Conservation (phyloP, 345 rosid genomes). For the Moringa oleifera region DNA sequence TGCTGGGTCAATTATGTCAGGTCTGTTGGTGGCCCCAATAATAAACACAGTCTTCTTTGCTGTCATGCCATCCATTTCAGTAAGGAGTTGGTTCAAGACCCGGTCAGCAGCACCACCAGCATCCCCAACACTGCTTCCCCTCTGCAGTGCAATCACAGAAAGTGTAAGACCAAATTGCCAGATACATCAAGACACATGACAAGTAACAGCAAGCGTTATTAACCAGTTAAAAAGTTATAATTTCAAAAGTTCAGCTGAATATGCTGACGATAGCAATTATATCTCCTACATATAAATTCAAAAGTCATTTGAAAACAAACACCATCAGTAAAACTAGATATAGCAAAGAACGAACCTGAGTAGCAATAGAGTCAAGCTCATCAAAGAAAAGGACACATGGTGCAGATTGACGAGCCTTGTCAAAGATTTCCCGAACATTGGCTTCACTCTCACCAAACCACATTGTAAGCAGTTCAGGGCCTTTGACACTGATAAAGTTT, state of each 20-base stretch:
- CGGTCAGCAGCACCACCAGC: slow-evolving; percentile 71
- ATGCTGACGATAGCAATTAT: background rate
- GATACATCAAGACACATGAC: background rate
- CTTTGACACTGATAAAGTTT: slow-evolving; percentile 67
- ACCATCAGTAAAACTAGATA: background rate
- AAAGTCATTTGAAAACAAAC: background rate
- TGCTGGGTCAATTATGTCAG: slow-evolving; percentile 50
- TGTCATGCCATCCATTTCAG: slow-evolving; percentile 77
- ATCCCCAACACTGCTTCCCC: slow-evolving; percentile 60
- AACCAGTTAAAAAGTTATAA: no score
- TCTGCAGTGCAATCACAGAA: slow-evolving; percentile 26
- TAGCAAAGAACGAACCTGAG: slow-evolving; percentile 40
- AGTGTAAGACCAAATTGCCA: background rate
- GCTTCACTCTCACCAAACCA: slow-evolving; percentile 86
- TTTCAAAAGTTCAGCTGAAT: no score
- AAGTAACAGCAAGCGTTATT: no score
- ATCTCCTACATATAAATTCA: background rate
- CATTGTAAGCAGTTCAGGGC: slow-evolving; percentile 72
- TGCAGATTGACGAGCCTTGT: slow-evolving; percentile 66
- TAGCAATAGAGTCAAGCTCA: slow-evolving; percentile 75
- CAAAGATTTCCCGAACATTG: slow-evolving; percentile 67
- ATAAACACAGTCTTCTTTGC: slow-evolving; percentile 66
- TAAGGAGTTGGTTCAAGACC: slow-evolving; percentile 62
- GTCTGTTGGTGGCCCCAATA: slow-evolving; percentile 63
- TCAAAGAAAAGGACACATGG: slow-evolving; percentile 78